phyloP scores from a whole-genome alignment of 2,329 filamentous ascomycete genomes.

The Ophiostoma angusticollis region DNA sequence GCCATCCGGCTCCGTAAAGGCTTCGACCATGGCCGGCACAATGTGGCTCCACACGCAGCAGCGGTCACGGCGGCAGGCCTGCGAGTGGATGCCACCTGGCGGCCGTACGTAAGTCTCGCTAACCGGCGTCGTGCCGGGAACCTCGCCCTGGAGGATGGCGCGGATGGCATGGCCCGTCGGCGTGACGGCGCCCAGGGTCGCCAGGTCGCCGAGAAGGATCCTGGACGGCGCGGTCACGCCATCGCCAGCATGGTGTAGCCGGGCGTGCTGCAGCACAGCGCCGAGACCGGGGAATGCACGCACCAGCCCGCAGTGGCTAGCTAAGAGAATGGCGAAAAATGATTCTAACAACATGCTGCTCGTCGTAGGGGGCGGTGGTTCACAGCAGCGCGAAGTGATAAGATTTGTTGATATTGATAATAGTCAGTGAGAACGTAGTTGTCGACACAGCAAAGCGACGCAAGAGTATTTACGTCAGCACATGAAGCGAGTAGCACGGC shows the following conservation, averaged over 20 bases:
- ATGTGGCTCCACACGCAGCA: constrained; percentile 30
- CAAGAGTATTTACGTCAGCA: too few relatives aligned
- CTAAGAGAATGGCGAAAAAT: background rate
- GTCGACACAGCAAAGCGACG: too few relatives aligned
- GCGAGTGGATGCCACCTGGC: constrained; percentile 12
- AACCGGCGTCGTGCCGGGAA: background rate
- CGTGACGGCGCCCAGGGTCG: constrained; percentile 20
- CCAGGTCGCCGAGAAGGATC: constrained; percentile 26
- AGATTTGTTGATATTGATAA: too few relatives aligned
- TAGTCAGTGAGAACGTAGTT: too few relatives aligned
- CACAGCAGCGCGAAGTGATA: too few relatives aligned
- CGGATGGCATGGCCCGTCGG: constrained; percentile 25
- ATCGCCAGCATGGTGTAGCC: background rate
- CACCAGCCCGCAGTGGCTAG: background rate
- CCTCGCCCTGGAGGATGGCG: constrained; percentile 21
- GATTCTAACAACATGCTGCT: too few relatives aligned
- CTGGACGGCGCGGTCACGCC: constrained; percentile 1
- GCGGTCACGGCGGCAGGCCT: constrained; percentile 16
- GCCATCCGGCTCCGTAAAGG: constrained; percentile 19
- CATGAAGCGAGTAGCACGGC: background rate
- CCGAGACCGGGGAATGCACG: constrained; percentile 1
- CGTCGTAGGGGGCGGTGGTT: too few relatives aligned
- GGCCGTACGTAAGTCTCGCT: constrained; percentile 15
- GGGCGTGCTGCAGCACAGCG: background rate
- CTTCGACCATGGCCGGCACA: constrained; percentile 21